Evolutionary conservation across 2,329 filamentous ascomycete genomes (phyloP), one percentile per base, ranked within the genome.

Genomic region (Trichophaea hybrida): DNA sequence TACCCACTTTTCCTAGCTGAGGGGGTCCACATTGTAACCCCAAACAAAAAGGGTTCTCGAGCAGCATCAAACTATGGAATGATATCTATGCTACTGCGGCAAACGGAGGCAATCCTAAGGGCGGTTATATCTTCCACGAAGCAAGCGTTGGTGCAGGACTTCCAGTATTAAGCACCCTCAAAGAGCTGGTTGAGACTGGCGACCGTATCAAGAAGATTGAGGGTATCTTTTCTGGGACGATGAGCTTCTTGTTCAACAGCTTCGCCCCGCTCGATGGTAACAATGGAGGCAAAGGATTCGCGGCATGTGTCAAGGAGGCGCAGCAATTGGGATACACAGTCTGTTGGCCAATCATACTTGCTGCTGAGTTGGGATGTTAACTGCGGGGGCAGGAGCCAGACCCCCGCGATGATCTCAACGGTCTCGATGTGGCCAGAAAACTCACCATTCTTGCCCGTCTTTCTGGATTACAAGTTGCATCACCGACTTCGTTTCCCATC

Each of bases 211-310:
- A 81, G 58, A 90, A 85, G 74, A 94, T 98, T 67, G 91, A 97
- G 75, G 93, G 93, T 66, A 90, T 98, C 55, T 97, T 98, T 75
- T 94, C 88, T 63, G 93, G 93, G 65, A 98, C 93, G 58, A 91
- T 98, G 82, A 94, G 87, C 43, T 98, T 96, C 78, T 78, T 98
- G 44, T 97, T 98, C 82, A 97, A 97, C 78, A 90, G 83, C 24
- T 98, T 97, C 72, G 88, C 90, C 53, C 93, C 93, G 0, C 83
- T 84, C 2, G 80, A 82, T 54, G 85, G 85, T 4, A 64, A 59
- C 50, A 63, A 60, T 6, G 75, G 78, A 24, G 86, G 86, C 37
- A 88, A 87, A 56, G 83, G 84, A 69, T 98, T 94, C 85, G 93
- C 88, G 48, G 85, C 85, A 53, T 90, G 95, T 71, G 93, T 98